These are phyloP conservation scores for Leccinum pseudoinsigne DNA, from an alignment of 1,284 basidiomycete species.

Conservation along the genomic window DNA sequence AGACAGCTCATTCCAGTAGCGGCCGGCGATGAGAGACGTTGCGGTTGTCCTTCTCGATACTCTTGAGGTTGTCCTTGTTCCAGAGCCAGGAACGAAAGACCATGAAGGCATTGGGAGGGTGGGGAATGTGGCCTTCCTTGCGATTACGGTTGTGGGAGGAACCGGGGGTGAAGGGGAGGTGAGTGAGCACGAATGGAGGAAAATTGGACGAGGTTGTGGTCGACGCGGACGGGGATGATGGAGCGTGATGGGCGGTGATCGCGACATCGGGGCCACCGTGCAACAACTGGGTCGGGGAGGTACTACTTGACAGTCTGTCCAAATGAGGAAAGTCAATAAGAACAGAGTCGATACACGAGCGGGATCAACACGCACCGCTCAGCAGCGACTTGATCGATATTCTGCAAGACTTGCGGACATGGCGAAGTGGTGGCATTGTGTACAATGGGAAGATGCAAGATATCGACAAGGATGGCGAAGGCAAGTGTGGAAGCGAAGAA, in stretches of 20 bases:
- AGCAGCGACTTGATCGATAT: slow-evolving; percentile 39
- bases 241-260: slow-evolving; percentile 1
- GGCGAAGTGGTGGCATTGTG: slow-evolving; percentile 36
- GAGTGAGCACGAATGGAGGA: slow-evolving; percentile 23
- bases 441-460: slow-evolving; percentile 12
- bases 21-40: slow-evolving; percentile 52
- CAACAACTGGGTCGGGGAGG: slow-evolving; percentile 1
- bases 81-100: slow-evolving; percentile 76
- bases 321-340: slow-evolving; percentile 36
- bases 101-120: slow-evolving; percentile 86
- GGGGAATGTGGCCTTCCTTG: slow-evolving; percentile 53
- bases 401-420: slow-evolving; percentile 38
- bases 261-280: slow-evolving; percentile 13
- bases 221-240: slow-evolving; percentile 23
- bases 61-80: slow-evolving; percentile 43
- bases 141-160: slow-evolving; percentile 44
- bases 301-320: slow-evolving; percentile 24
- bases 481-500: background rate
- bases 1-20: slow-evolving; percentile 41
- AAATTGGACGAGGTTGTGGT: slow-evolving; percentile 17
- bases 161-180: slow-evolving; percentile 32
- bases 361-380: slow-evolving; percentile 26
- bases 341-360: slow-evolving; percentile 18
- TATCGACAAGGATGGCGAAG: background rate
- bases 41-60: slow-evolving; percentile 47